Percentiles rank a stretch among this genome's conserved stretches.
Conservation (phyloP, 1,139 yeast species). For the Diutina rugosa region DNA sequence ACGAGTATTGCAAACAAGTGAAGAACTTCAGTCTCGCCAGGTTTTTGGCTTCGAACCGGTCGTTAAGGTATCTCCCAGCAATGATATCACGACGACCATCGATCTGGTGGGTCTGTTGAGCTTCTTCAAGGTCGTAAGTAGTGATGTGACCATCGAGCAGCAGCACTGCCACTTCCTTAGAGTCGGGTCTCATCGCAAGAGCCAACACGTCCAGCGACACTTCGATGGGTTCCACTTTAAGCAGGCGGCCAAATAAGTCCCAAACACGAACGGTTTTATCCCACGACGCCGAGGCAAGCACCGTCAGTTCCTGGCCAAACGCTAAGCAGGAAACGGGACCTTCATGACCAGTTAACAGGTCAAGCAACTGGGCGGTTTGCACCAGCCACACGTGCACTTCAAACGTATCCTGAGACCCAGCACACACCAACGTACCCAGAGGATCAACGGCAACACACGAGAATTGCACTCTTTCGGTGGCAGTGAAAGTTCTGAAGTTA, state of each 20-base stretch:
- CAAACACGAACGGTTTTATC: conserved; percentile 88
- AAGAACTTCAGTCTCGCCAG: conserved; percentile 78
- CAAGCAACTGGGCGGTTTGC: conserved; percentile 85
- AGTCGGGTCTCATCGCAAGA: conserved; percentile 81
- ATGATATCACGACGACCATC: conserved; percentile 81
- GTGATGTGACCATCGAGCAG: conserved; percentile 83
- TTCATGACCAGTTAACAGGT: conserved; percentile 82
- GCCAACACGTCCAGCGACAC: conserved; percentile 78
- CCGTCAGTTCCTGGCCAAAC: conserved; percentile 70
- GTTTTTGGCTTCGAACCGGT: conserved; percentile 69
- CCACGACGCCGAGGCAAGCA: conserved; percentile 91
- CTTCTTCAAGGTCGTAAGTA: conserved; percentile 73
- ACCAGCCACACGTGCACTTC: conserved; percentile 96
- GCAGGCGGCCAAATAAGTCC: conserved; percentile 81
- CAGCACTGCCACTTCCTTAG: conserved; percentile 77
- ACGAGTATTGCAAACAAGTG: conserved; percentile 70
- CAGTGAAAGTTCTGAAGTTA: conserved; percentile 89
- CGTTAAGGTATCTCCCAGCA: conserved; percentile 77
- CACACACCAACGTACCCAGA: conserved; percentile 92
- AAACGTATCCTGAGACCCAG: conserved; percentile 83
- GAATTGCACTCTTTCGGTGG: conserved; percentile 80
- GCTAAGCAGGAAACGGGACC: conserved; percentile 89
- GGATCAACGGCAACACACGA: conserved; percentile 90
- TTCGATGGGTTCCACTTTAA: conserved; percentile 83
- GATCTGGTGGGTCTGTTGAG: conserved; percentile 68